phyloP scores from a whole-genome alignment of 1,284 basidiomycete species.

The Moesziomyces sp. region DNA sequence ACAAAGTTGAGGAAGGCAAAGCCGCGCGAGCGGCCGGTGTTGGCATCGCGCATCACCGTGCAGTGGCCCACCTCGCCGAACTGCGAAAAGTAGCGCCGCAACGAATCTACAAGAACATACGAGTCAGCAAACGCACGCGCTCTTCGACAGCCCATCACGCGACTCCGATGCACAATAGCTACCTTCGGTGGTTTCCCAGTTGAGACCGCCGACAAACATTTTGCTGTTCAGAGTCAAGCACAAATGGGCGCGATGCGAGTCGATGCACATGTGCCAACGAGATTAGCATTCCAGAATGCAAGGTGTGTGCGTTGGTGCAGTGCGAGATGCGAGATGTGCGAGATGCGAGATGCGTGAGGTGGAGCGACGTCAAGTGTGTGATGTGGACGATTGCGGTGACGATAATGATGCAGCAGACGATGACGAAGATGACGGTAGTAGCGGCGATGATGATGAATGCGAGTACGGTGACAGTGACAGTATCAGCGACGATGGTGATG shows the following conservation, averaged over 20 bases:
- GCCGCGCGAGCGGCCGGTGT: conserved; percentile 84
- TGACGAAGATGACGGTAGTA: conserved; percentile 14
- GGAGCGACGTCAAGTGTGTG: background rate
- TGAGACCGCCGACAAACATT: conserved; percentile 96
- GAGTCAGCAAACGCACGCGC: background rate
- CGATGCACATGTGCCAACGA: no score
- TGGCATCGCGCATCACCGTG: conserved; percentile 93
- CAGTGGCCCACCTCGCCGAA: conserved; percentile 91
- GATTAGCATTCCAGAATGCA: no score
- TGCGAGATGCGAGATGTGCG: conserved; percentile 1
- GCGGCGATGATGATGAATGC: conserved; percentile 1
- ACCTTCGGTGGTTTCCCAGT: conserved; percentile 97
- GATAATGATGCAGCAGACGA: conserved; percentile 7
- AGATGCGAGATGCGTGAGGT: background rate
- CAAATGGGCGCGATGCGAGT: background rate
- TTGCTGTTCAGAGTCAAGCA: conserved; percentile 75
- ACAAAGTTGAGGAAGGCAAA: conserved; percentile 95
- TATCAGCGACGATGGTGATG: background rate
- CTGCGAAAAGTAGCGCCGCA: conserved; percentile 85
- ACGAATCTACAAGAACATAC: conserved; percentile 73
- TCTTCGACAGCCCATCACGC: no score
- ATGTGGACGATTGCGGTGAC: background rate
- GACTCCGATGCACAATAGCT: conserved; percentile 3
- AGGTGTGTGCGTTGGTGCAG: conserved; percentile 7
- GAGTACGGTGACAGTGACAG: background rate